Conservation (phyloP, 768 basidiomycete genomes). For the Paxillus rubicundulus region DNA sequence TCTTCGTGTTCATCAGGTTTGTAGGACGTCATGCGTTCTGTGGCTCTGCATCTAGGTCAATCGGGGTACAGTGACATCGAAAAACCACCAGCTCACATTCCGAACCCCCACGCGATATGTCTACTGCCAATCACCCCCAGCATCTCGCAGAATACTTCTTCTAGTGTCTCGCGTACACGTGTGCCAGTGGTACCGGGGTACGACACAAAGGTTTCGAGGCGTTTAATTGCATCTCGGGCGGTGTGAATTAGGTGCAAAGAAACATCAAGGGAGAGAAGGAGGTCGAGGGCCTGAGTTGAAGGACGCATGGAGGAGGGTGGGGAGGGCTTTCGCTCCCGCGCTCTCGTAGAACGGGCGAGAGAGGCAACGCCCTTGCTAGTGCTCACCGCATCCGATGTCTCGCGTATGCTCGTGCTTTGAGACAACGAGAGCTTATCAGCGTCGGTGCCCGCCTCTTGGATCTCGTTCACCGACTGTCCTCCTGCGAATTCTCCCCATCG, state of each 20-base stretch:
- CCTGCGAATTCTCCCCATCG: constrained; percentile 24
- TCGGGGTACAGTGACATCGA: background rate
- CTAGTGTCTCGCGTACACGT: constrained; percentile 88
- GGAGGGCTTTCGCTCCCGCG: background rate
- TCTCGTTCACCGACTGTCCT: background rate
- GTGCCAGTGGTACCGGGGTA: constrained; percentile 88
- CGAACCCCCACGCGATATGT: constrained; percentile 81
- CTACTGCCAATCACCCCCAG: constrained; percentile 72
- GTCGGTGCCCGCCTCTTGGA: background rate
- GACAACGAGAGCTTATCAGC: background rate
- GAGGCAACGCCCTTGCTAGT: constrained; percentile 1
- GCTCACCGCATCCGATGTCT: background rate
- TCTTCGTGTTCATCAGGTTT: constrained; percentile 84
- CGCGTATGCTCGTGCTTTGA: background rate
- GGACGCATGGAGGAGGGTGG: background rate
- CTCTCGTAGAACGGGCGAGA: background rate
- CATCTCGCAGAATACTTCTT: constrained; percentile 88
- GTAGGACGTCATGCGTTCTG: constrained; percentile 85
- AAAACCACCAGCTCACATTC: constrained; percentile 45
- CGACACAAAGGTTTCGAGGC: constrained; percentile 83
- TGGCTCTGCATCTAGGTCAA: constrained; percentile 54
- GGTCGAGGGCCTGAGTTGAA: constrained; percentile 54
- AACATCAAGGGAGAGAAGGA: constrained; percentile 87
- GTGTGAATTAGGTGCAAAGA: constrained; percentile 92
- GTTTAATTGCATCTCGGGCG: constrained; percentile 86